phyloP scores from a whole-genome alignment of 352 stramenopile genomes.

The Phytophthora ohioensis region DNA sequence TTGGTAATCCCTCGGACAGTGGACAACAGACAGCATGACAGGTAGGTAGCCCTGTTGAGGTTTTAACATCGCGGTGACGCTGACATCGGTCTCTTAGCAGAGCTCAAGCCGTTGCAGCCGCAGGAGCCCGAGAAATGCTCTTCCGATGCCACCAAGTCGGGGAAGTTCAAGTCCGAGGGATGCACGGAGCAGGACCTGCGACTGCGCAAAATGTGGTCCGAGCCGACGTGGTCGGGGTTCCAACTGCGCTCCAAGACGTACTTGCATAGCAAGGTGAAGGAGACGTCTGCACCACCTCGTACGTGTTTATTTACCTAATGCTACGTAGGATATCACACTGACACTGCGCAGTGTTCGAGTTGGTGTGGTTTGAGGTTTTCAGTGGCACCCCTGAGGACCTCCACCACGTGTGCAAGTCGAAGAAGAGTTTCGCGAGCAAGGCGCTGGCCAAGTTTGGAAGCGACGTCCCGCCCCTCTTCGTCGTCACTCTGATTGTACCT shows the following conservation, averaged over 20 bases:
- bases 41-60: background rate
- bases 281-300: conserved; percentile 66
- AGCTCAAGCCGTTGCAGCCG: conserved; percentile 32
- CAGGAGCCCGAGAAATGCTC: conserved; percentile 44
- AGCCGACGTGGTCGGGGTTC: conserved; percentile 68
- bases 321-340: background rate
- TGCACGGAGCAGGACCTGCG: conserved; percentile 52
- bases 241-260: conserved; percentile 83
- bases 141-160: conserved; percentile 51
- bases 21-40: conserved; percentile 22
- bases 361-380: conserved; percentile 88
- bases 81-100: conserved; percentile 13
- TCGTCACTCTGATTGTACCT: conserved; percentile 78
- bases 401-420: conserved; percentile 70
- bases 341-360: conserved; percentile 68
- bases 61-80: background rate
- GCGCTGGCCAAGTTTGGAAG: conserved; percentile 70
- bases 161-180: conserved; percentile 50
- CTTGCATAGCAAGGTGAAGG: conserved; percentile 70
- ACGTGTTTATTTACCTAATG: conserved; percentile 26
- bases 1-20: conserved; percentile 20
- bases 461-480: conserved; percentile 76
- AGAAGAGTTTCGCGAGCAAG: conserved; percentile 75
- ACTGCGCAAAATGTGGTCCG: conserved; percentile 78
- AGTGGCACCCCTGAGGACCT: conserved; percentile 72